These are phyloP conservation scores for Diplocarpon rosae DNA, from an alignment of 2,329 filamentous ascomycete genomes.

Conservation along the genomic window DNA sequence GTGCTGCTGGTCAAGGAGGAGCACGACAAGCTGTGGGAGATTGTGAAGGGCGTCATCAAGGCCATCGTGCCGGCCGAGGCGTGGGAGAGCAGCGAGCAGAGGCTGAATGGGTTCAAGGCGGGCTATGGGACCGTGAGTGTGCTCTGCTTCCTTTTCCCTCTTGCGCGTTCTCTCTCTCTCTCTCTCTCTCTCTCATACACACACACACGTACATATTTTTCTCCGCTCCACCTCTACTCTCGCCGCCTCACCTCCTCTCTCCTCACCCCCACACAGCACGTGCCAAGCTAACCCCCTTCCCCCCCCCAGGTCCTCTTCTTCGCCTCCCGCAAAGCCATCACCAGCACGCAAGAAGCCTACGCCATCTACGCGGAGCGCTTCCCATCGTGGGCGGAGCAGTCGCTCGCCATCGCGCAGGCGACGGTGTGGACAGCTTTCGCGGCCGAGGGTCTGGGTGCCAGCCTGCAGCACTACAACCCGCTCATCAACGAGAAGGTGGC, in stretches of 20 bases:
- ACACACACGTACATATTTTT: no score
- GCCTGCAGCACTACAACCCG: constrained; percentile 91
- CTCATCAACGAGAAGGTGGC: constrained; percentile 65
- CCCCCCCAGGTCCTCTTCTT: constrained; percentile 65
- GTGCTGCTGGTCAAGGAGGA: constrained; percentile 71
- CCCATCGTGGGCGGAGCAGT: constrained; percentile 64
- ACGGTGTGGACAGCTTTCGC: constrained; percentile 73
- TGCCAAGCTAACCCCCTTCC: neutral
- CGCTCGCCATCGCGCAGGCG: constrained; percentile 73
- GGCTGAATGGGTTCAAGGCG: constrained; percentile 46
- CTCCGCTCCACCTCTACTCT: neutral
- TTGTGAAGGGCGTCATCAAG: constrained; percentile 53
- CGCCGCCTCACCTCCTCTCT: neutral
- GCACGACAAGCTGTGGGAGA: constrained; percentile 82
- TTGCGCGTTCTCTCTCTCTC: neutral
- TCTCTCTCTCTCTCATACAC: no score
- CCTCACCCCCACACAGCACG: neutral
- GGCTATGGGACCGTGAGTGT: constrained; percentile 63
- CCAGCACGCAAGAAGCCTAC: constrained; percentile 56
- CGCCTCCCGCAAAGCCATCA: constrained; percentile 60
- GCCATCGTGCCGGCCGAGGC: constrained; percentile 47
- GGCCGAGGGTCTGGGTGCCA: constrained; percentile 73
- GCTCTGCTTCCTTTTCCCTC: neutral
- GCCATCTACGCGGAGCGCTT: constrained; percentile 70
- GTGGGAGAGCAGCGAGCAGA: constrained; percentile 17